Base-by-base conservation (phyloP, 2,329 filamentous ascomycete species). In the Epichloe uncinata region DNA sequence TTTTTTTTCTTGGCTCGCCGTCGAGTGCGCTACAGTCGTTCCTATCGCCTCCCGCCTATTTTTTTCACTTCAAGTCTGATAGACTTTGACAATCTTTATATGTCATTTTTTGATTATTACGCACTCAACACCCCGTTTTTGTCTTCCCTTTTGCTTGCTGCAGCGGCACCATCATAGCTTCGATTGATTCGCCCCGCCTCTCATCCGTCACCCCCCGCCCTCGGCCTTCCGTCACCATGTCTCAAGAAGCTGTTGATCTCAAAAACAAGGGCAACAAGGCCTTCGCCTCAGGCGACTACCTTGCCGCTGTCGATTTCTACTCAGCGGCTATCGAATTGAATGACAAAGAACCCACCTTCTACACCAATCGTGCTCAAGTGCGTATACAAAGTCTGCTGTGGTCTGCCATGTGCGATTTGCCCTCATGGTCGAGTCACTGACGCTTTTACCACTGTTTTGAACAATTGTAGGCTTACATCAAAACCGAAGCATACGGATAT, bases 251-350 rank as follows among this genome's bases (percentile, higher is more conserved):
- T 48, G 78, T 82, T 58, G 85, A 84, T 63, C 74, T 95, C 59
- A 98, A 98, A 73, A 85, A 94, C 68, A 79, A 94, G 68, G 93
- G 93, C 65, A 98, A 98, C 70, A 86, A 90, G 63, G 89, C 89
- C 48, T 97, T 97, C 69, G 81, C 82, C 50, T 74, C 81, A 34
- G 88, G 95, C 61, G 85, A 97, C 72, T 98, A 87, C 85, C 79
- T 77, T 11, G 72, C 76, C 3, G 93, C 93, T 7, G 77, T 95
- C 55, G 82, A 90, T 2, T 81, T 82, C 57, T 98, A 98, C 68
- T 81, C 81, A 50, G 79, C 94, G 69, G 91, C 91, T 26, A 97
- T 98, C 63, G 82, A 85, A 53, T 70, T 87, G 58, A 83, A 95
- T 69, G 79, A 84, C 63, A 75, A 85, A 58, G 85, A 97, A 62